A percentile compares a stretch with the other conserved stretches of the same genome.
phyloP scores from a whole-genome alignment of 148 eudicot genomes.

The Arbutus unedo region DNA sequence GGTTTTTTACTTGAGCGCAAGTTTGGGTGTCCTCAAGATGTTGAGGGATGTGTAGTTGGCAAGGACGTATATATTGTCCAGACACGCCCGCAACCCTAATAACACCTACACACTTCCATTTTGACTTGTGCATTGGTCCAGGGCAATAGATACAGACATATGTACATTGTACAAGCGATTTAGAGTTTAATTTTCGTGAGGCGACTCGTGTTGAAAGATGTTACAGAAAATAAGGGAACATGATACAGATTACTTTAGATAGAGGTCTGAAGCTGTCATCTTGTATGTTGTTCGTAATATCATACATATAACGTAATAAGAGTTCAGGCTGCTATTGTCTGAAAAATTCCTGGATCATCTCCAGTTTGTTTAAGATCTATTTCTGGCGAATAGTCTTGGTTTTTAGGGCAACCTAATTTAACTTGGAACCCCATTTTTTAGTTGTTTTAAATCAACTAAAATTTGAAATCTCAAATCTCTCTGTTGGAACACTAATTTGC shows the following conservation, averaged over 20 bases:
- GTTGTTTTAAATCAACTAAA: not conserved
- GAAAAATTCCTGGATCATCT: not conserved
- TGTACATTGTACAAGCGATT: not conserved
- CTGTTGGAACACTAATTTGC: not conserved
- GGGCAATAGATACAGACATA: not conserved
- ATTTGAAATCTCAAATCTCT: not conserved
- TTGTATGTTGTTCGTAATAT: not conserved
- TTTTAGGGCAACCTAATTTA: not conserved
- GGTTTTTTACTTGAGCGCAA: constrained; percentile 79
- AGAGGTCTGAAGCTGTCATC: not conserved
- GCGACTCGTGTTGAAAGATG: not conserved
- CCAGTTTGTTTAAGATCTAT: not conserved
- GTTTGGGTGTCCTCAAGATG: constrained; percentile 83
- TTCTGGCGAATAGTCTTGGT: not conserved
- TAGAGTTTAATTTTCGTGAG: not conserved
- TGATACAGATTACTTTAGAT: not conserved
- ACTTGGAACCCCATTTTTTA: not conserved
- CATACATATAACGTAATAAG: not conserved
- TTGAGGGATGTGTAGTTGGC: constrained; percentile 92
- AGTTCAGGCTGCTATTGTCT: not conserved
- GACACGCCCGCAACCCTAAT: constrained; percentile 78
- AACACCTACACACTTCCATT: not conserved
- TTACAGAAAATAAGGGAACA: not conserved
- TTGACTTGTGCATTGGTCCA: not conserved
- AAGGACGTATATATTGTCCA: constrained; percentile 75